phyloP scores from a whole-genome alignment of 1,284 basidiomycete species.

The Peniophora sp. region DNA sequence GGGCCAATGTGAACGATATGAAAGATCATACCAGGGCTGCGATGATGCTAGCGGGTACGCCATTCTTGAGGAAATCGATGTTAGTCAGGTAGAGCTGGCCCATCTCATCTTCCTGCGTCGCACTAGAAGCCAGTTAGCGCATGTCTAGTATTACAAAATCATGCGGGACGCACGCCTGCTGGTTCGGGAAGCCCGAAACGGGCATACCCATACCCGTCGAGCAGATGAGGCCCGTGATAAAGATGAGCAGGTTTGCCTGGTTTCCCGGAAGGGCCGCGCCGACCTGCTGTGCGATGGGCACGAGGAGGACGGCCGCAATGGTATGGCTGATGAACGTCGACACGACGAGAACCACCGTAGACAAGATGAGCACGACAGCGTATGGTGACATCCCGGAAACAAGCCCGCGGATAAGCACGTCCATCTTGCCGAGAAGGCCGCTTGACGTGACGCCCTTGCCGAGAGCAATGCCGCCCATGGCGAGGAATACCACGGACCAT shows the following conservation, averaged over 20 bases:
- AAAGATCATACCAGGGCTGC: slow-evolving; percentile 66
- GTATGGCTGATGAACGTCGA: slow-evolving; percentile 95
- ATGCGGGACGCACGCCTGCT: slow-evolving; percentile 70
- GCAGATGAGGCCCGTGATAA: slow-evolving; percentile 89
- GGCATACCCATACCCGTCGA: slow-evolving; percentile 98
- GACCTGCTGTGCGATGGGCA: slow-evolving; percentile 92
- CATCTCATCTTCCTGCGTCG: slow-evolving; percentile 92
- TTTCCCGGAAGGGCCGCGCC: slow-evolving; percentile 66
- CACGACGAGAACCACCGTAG: slow-evolving; percentile 75
- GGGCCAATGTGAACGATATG: slow-evolving; percentile 2
- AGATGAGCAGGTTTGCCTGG: slow-evolving; percentile 79
- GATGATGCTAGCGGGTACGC: slow-evolving; percentile 85
- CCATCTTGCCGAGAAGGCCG: slow-evolving; percentile 79
- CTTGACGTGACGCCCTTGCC: slow-evolving; percentile 92
- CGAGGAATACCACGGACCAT: slow-evolving; percentile 91
- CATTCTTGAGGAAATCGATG: slow-evolving; percentile 89
- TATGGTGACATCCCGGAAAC: slow-evolving; percentile 74
- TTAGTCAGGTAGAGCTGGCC: slow-evolving; percentile 84
- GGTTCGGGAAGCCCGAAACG: slow-evolving; percentile 96
- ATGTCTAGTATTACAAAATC: not conserved
- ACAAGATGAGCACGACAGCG: slow-evolving; percentile 80
- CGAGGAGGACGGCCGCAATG: slow-evolving; percentile 92
- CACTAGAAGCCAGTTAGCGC: slow-evolving; percentile 35
- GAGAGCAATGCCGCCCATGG: slow-evolving; percentile 98
- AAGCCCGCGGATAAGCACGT: slow-evolving; percentile 57